Conservation (phyloP, 805 yeast genomes). For the Metschnikowia orientalis region DNA sequence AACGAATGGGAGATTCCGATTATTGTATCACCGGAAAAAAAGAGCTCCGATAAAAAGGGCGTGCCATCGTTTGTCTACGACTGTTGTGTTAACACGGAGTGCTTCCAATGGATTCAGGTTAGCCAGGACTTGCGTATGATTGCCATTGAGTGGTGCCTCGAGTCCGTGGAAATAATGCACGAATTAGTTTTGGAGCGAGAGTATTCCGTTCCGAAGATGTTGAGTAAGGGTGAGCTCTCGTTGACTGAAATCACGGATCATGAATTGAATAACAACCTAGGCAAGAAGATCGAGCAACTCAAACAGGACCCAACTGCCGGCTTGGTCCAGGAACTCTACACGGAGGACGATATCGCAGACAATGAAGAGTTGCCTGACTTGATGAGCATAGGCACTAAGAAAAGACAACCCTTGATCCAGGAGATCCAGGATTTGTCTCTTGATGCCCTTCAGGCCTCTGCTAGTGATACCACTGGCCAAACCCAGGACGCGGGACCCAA, state of each 20-base stretch:
- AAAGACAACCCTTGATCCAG: slow-evolving; percentile 46
- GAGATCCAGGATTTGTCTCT: slow-evolving; percentile 41
- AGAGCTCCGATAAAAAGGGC: slow-evolving; percentile 70
- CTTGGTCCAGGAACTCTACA: slow-evolving; percentile 37
- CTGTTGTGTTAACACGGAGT: slow-evolving; percentile 66
- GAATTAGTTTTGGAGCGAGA: slow-evolving; percentile 56
- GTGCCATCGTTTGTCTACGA: slow-evolving; percentile 62
- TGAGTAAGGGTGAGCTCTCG: slow-evolving; percentile 59
- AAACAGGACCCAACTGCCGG: slow-evolving; percentile 41
- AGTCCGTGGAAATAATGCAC: slow-evolving; percentile 60
- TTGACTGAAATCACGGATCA: slow-evolving; percentile 40
- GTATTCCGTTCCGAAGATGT: slow-evolving; percentile 65
- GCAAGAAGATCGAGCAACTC: slow-evolving; percentile 31
- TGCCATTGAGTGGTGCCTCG: slow-evolving; percentile 78
- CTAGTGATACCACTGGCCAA: no score
- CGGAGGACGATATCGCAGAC: slow-evolving; percentile 8
- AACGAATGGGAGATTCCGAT: slow-evolving; percentile 87
- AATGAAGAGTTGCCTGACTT: slow-evolving; percentile 25
- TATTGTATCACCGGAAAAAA: slow-evolving; percentile 53
- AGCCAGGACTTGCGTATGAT: slow-evolving; percentile 60
- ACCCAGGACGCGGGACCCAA: not conserved
- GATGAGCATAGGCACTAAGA: slow-evolving; percentile 23
- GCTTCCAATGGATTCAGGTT: slow-evolving; percentile 57
- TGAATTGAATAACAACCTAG: slow-evolving; percentile 40
- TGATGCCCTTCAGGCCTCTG: slow-evolving; percentile 2